Evolutionary conservation across 106 monocot genomes (phyloP).

Genomic region (Dendrobium officinale): DNA sequence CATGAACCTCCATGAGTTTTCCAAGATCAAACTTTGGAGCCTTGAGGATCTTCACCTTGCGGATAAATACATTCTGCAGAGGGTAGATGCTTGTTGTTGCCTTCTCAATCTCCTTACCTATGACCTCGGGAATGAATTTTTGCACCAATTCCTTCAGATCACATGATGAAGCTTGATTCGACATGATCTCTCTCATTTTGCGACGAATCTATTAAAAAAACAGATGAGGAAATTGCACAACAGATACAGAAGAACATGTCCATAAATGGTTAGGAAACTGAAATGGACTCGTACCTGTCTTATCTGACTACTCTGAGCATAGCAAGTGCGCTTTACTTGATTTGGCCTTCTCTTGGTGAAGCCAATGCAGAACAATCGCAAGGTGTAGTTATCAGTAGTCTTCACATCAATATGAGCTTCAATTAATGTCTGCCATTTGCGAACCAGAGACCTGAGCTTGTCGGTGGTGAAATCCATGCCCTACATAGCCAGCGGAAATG

Average conservation of each 20-base stretch:
- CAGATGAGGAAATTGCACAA: neutral
- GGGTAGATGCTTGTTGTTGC: conserved; percentile 72
- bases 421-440: conserved; percentile 87
- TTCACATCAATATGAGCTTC: conserved; percentile 97
- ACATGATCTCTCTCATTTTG: conserved; percentile 85
- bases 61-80: conserved; percentile 75
- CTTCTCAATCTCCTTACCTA: conserved; percentile 86
- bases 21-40: conserved; percentile 85
- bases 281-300: conserved; percentile 25
- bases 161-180: conserved; percentile 56
- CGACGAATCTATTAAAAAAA: conserved; percentile 50
- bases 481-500: conserved; percentile 15
- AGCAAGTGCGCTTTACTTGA: conserved; percentile 90
- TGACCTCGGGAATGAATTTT: conserved; percentile 78
- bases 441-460: conserved; percentile 75
- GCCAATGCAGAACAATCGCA: conserved; percentile 86
- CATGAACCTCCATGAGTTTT: conserved; percentile 70
- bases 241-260: too few relatives aligned
- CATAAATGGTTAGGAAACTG: too few relatives aligned
- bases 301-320: conserved; percentile 83
- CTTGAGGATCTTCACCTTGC: conserved; percentile 84
- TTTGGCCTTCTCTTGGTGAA: conserved; percentile 87
- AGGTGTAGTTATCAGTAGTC: conserved; percentile 75
- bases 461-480: conserved; percentile 90
- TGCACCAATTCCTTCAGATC: conserved; percentile 71